phyloP scores from a whole-genome alignment of 768 basidiomycete species.

The Termitomyces sp. region DNA sequence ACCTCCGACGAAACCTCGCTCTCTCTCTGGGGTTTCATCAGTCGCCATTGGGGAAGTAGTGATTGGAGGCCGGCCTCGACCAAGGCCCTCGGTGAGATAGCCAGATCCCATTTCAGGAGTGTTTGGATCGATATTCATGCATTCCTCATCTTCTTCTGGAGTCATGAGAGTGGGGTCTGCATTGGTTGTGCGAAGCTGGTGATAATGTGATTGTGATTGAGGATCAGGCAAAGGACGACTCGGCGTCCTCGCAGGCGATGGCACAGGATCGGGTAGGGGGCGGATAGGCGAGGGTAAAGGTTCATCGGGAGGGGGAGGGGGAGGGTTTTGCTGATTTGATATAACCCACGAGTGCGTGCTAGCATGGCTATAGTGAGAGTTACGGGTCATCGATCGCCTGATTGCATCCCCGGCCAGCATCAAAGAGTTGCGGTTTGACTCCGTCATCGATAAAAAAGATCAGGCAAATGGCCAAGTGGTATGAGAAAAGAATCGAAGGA shows the following conservation, averaged over 20 bases:
- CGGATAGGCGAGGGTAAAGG: constrained; percentile 18
- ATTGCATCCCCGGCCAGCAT: constrained; percentile 11
- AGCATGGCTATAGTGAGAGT: constrained; percentile 15
- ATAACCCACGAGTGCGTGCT: constrained; percentile 34
- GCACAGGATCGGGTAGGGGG: constrained; percentile 25
- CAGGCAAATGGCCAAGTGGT: background rate
- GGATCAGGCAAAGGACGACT: constrained; percentile 29
- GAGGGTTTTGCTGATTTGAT: constrained; percentile 26
- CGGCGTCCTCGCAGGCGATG: constrained; percentile 21
- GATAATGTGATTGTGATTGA: constrained; percentile 11
- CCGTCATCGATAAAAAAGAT: constrained; percentile 2
- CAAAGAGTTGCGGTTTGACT: constrained; percentile 13
- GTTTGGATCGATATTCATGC: constrained; percentile 20
- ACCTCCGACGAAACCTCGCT: constrained; percentile 28
- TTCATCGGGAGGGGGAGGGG: constrained; percentile 22
- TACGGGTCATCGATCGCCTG: constrained; percentile 14
- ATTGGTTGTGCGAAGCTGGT: constrained; percentile 13
- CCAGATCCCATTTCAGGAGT: constrained; percentile 11
- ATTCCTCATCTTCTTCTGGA: constrained; percentile 25
- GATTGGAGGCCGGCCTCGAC: constrained; percentile 6
- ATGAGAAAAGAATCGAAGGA: background rate
- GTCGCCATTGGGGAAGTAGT: background rate
- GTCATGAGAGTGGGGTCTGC: constrained; percentile 1
- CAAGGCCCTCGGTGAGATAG: constrained; percentile 12
- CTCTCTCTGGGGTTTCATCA: constrained; percentile 1